phyloP scores from a whole-genome alignment of 129 eudicot genomes.

The Arctium lappa region DNA sequence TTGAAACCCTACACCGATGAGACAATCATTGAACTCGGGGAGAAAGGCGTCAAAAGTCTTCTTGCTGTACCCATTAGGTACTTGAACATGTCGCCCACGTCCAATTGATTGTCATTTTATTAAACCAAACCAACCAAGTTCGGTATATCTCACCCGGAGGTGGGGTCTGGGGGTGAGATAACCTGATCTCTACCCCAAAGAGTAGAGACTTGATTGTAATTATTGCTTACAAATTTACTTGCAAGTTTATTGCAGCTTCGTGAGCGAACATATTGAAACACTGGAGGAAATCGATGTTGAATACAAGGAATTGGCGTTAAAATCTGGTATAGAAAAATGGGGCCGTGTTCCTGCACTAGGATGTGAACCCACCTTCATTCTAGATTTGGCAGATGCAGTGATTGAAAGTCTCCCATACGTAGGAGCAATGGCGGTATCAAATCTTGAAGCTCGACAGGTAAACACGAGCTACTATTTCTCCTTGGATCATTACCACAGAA shows the following conservation, averaged over 20 bases:
- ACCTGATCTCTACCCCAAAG: not conserved
- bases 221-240: not conserved
- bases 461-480: not conserved
- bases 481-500: not conserved
- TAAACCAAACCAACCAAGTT: not conserved
- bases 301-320: conserved; percentile 87
- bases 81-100: not conserved
- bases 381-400: conserved; percentile 95
- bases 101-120: not conserved
- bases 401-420: conserved; percentile 98
- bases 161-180: not conserved
- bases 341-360: conserved; percentile 99
- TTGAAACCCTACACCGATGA: conserved; percentile 92
- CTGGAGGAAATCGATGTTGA: conserved; percentile 98
- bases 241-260: conserved; percentile 53
- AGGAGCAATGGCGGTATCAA: conserved; percentile 99
- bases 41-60: conserved; percentile 92
- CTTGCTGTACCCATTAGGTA: conserved; percentile 98
- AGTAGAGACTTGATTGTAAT: not conserved
- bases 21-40: conserved; percentile 77
- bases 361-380: conserved; percentile 82
- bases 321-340: conserved; percentile 93
- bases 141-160: not conserved
- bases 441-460: conserved; percentile 97
- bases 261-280: conserved; percentile 93